phyloP scores from a whole-genome alignment of 2,329 filamentous ascomycete genomes.

The Gaeumannomyces sp. region DNA sequence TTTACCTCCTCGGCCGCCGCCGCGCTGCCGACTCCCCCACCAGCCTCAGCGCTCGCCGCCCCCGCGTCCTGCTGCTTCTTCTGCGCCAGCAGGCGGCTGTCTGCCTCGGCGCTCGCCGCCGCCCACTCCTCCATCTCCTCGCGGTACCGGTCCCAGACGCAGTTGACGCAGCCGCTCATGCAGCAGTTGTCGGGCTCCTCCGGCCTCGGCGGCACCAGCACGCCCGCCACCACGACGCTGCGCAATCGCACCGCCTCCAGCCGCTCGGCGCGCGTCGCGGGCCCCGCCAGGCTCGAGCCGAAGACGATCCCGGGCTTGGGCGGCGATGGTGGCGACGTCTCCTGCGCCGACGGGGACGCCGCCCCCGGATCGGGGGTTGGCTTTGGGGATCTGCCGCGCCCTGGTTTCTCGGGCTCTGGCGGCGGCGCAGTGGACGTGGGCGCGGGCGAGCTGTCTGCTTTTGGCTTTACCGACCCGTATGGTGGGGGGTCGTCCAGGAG shows the following conservation, averaged over 20 bases:
- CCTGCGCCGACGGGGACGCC: slow-evolving; percentile 24
- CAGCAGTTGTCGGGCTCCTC: slow-evolving; percentile 96
- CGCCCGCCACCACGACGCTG: slow-evolving; percentile 65
- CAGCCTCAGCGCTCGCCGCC: slow-evolving; percentile 12
- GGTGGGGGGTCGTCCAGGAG: slow-evolving; percentile 43
- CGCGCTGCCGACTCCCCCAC: slow-evolving; percentile 18
- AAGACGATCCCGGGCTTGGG: slow-evolving; percentile 57
- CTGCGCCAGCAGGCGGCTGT: slow-evolving; percentile 40
- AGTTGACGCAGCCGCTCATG: slow-evolving; percentile 98
- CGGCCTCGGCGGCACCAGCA: slow-evolving; percentile 76
- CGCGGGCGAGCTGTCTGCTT: slow-evolving; percentile 1
- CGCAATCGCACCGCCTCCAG: slow-evolving; percentile 50
- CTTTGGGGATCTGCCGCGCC: not conserved
- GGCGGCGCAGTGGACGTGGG: not conserved
- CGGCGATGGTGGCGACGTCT: slow-evolving; percentile 27
- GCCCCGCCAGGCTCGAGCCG: slow-evolving; percentile 69
- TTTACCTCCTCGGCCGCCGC: not conserved
- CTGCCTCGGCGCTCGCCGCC: slow-evolving; percentile 56
- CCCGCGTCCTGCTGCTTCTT: slow-evolving; percentile 25
- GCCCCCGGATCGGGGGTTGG: slow-evolving; percentile 9
- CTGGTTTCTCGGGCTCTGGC: not conserved
- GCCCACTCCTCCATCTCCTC: slow-evolving; percentile 93
- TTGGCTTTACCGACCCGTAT: not conserved
- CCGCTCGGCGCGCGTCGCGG: slow-evolving; percentile 60
- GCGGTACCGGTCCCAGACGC: slow-evolving; percentile 87